phyloP scores from a whole-genome alignment of 2,329 filamentous ascomycete species.

The Pseudopithomyces maydicus region DNA sequence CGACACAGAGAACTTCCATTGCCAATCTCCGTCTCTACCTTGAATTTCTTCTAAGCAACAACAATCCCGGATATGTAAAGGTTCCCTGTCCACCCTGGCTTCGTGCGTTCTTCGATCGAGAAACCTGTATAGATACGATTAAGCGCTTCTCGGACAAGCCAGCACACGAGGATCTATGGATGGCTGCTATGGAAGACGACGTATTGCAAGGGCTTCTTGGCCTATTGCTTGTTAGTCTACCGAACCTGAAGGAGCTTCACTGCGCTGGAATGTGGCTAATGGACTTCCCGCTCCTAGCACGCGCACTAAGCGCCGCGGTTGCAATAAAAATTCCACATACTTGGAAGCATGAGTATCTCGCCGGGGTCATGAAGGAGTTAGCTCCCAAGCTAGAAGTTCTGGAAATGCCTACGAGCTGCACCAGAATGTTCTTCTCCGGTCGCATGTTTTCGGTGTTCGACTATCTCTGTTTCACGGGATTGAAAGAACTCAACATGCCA shows the following conservation, averaged over 20 bases:
- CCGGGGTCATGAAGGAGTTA: not conserved
- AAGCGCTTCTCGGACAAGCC: not conserved
- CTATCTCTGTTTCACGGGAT: constrained; percentile 11
- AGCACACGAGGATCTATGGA: constrained; percentile 4
- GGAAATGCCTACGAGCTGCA: constrained; percentile 17
- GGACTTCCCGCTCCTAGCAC: constrained; percentile 20
- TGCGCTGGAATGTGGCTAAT: constrained; percentile 19
- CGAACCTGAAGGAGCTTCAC: constrained; percentile 16
- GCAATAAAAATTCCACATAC: not conserved
- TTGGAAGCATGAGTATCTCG: constrained; percentile 10
- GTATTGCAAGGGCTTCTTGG: constrained; percentile 15
- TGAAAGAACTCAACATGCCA: constrained; percentile 16
- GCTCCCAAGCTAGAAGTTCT: constrained; percentile 8
- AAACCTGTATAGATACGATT: not conserved
- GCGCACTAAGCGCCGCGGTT: not conserved
- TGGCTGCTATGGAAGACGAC: constrained; percentile 5
- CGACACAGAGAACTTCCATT: too few relatives aligned
- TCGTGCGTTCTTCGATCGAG: not conserved
- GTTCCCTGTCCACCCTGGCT: not conserved
- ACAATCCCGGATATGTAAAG: not conserved
- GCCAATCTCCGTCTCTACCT: too few relatives aligned
- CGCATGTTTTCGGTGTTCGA: constrained; percentile 4
- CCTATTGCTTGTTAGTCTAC: constrained; percentile 12
- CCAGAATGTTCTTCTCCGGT: not conserved
- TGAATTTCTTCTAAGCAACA: too few relatives aligned